Base-by-base conservation (phyloP, 2,329 filamentous ascomycete species). In the Arthrobotrys iridis region DNA sequence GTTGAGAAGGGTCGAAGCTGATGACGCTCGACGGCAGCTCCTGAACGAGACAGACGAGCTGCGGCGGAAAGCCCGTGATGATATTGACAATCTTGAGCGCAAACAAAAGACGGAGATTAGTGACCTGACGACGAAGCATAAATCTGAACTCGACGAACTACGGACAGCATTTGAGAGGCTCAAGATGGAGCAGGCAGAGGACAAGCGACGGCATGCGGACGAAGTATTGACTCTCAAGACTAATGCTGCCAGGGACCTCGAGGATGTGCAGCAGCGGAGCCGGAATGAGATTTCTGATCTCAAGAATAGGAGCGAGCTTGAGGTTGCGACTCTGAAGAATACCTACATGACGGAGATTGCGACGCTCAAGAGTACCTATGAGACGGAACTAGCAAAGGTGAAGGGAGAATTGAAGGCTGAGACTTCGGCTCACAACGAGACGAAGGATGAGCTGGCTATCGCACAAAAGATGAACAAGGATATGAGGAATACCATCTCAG, bases 141-240 rank as follows among this genome's bases (percentile, higher is more conserved):
- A 88, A 73, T 89, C 92, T 62, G 89, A 91, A 59, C 80, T 94
- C 13, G 87, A 89, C 4, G 86, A 88, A 3, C 93, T 33, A 87
- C 88, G 79, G 85, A 87, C 62, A 87, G 87, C 48, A 85, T 91
- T 76, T 86, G 89, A 40, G 84, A 85, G 18, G 80, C 81, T 66
- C 50, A 75, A 81, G 20, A 80, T 81, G 30, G 66, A 74, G n/a
- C 45, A 77, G 40, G 60, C 66, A n/a, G 65, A 77, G 30, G 62
- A 71, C 20, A 74, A 77, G 50, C 50, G 66, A 77, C 80, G 40
- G 71, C 77, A 76, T 33, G 80, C 46, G 76, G 80, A 74, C 78
- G 81, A 35, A 15, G 79, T 59, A 72, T 76, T n/a, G 88, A 92
- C 79, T 81, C 92, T 13, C 88, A 91, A 30, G 87, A 90, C 50